Percentiles rank a stretch among this genome's conserved stretches.
Conservation (phyloP, 306 rosid species). For the Fagus sylvatica region DNA sequence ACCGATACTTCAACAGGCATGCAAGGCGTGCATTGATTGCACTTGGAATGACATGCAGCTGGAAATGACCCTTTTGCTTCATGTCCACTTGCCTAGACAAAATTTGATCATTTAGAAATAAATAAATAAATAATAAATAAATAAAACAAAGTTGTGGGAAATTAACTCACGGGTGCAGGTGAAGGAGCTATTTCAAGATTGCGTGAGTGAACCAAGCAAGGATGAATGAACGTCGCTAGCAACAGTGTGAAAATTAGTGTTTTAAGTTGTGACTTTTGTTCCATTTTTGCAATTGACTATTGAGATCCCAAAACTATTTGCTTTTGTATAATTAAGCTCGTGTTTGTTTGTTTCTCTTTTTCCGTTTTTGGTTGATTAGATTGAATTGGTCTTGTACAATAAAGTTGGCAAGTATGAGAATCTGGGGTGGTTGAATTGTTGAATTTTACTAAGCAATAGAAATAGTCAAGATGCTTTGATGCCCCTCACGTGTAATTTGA, state of each 20-base stretch:
- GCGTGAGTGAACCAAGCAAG: constrained; percentile 26
- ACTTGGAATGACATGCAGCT: constrained; percentile 47
- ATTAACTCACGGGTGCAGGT: constrained; percentile 44
- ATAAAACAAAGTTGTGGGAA: not conserved
- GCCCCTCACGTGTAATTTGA: constrained; percentile 22
- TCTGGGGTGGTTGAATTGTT: constrained; percentile 44
- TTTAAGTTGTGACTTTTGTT: constrained; percentile 19
- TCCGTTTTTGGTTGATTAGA: too few species aligned
- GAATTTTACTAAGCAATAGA: constrained; percentile 1
- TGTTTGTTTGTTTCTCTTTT: too few species aligned
- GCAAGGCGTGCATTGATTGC: constrained; percentile 60
- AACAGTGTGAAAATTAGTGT: constrained; percentile 12
- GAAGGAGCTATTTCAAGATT: constrained; percentile 35
- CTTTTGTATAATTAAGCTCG: not conserved
- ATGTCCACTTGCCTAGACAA: constrained; percentile 26
- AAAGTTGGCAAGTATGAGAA: constrained; percentile 8
- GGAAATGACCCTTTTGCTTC: constrained; percentile 46
- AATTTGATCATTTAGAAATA: not conserved
- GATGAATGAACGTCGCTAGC: constrained; percentile 20
- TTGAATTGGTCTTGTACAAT: constrained; percentile 9
- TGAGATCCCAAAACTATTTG: not conserved
- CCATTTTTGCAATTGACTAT: constrained; percentile 20
- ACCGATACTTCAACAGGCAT: constrained; percentile 61
- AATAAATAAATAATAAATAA: not conserved
- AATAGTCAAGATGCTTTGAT: constrained; percentile 32